Evolutionary conservation across 108 stramenopile genomes (phyloP).

Genomic region (Conticribra guillardii): DNA sequence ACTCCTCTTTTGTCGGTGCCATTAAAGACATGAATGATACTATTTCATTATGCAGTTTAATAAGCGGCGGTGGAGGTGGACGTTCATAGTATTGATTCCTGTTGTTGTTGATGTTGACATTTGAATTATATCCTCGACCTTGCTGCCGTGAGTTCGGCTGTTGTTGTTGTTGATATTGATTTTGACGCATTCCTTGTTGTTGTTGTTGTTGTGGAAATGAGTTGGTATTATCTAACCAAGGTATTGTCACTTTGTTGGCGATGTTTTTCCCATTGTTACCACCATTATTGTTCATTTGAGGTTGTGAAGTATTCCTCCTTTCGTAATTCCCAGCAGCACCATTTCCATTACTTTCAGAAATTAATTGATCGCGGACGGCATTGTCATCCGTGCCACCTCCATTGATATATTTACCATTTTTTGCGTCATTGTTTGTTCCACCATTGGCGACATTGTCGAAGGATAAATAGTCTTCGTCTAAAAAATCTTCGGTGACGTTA

Average conservation of each 20-base stretch:
- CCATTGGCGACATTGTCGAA: conserved; percentile 33
- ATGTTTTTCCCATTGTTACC: too few species aligned
- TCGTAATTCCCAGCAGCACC: too few species aligned
- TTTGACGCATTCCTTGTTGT: too few species aligned
- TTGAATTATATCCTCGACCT: not conserved
- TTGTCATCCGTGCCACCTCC: too few species aligned
- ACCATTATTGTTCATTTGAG: too few species aligned
- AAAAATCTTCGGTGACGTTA: conserved; percentile 8
- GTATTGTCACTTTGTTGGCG: not conserved
- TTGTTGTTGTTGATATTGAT: too few species aligned
- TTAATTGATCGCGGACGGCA: too few species aligned
- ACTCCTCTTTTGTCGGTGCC: conserved; percentile 77
- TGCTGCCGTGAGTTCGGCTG: not conserved
- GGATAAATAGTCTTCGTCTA: conserved; percentile 41
- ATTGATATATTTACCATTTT: too few species aligned
- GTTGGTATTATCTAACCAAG: conserved; percentile 4
- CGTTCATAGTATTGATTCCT: conserved; percentile 13
- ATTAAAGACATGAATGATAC: conserved; percentile 89
- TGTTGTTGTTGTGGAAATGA: too few species aligned
- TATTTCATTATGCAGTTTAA: conserved; percentile 96
- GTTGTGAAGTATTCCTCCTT: too few species aligned
- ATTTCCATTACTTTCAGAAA: too few species aligned
- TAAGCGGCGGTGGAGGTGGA: conserved; percentile 54
- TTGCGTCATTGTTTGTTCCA: not conserved
- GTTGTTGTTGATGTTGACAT: conserved; percentile 6